Conservation (phyloP, 106 monocot species). For the Allium sativum region DNA sequence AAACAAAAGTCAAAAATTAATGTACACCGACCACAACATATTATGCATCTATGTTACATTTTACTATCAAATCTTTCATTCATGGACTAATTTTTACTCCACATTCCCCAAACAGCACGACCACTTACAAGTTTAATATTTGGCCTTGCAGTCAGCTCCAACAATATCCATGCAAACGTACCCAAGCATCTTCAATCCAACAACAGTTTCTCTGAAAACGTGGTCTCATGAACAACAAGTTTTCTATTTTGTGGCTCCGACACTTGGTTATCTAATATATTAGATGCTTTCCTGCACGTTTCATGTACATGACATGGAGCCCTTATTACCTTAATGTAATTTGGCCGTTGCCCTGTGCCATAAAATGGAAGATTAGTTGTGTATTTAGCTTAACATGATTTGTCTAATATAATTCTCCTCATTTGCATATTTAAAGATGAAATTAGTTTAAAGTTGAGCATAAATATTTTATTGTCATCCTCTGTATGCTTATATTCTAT, state of each 20-base stretch:
- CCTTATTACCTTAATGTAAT: slow-evolving; percentile 65
- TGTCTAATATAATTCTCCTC: no score
- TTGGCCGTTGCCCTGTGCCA: slow-evolving; percentile 81
- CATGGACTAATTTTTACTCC: background rate
- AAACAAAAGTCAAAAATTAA: no score
- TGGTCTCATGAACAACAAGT: slow-evolving; percentile 56
- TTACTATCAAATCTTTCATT: background rate
- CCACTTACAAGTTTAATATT: slow-evolving; percentile 44
- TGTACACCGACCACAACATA: background rate
- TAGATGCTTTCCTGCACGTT: slow-evolving; percentile 71
- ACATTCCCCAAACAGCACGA: slow-evolving; percentile 80
- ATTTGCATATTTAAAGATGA: no score
- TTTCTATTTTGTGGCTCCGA: slow-evolving; percentile 82
- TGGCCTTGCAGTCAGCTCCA: slow-evolving; percentile 76
- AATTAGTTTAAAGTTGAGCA: no score
- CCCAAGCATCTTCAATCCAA: slow-evolving; percentile 63
- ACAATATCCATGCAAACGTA: slow-evolving; percentile 73
- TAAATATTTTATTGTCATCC: no score
- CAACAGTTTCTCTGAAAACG: slow-evolving; percentile 75
- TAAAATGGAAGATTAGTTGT: background rate
- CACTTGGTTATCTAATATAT: slow-evolving; percentile 80
- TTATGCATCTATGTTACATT: slow-evolving; percentile 1
- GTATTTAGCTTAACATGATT: no score
- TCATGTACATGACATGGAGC: slow-evolving; percentile 81
- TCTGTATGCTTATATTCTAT: no score